Percentiles rank a stretch among this genome's conserved stretches.
Evolutionary conservation across 2,329 filamentous ascomycete species (phyloP).

Genomic region (Fonsecaea pugnacius): DNA sequence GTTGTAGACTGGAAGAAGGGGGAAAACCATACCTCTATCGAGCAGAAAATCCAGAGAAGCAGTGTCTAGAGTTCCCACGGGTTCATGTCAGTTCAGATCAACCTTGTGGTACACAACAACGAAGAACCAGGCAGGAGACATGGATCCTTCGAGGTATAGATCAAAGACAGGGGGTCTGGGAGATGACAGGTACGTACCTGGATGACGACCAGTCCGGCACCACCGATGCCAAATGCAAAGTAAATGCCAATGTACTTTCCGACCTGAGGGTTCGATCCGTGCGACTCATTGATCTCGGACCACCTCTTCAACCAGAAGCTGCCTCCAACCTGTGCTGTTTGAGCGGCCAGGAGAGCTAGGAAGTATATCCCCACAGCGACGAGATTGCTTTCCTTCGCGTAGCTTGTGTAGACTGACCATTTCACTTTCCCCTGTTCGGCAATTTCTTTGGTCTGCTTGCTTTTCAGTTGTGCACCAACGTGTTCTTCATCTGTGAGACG

Average conservation of each 20-base stretch:
- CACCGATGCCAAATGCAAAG: slow-evolving; percentile 89
- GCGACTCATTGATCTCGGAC: slow-evolving; percentile 76
- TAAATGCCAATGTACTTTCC: slow-evolving; percentile 95
- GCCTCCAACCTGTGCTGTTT: slow-evolving; percentile 79
- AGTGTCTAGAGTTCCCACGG: slow-evolving; percentile 59
- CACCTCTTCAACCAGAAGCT: slow-evolving; percentile 94
- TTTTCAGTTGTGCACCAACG: slow-evolving; percentile 65
- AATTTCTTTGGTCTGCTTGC: slow-evolving; percentile 84
- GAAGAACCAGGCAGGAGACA: not conserved
- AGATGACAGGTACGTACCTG: slow-evolving; percentile 54
- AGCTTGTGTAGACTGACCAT: slow-evolving; percentile 92
- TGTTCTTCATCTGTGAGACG: slow-evolving; percentile 79
- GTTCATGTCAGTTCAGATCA: slow-evolving; percentile 21
- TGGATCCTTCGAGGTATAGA: not conserved
- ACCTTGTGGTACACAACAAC: not conserved
- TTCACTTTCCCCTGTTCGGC: slow-evolving; percentile 96
- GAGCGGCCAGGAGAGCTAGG: slow-evolving; percentile 74
- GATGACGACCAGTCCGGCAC: slow-evolving; percentile 79
- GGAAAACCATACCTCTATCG: slow-evolving; percentile 74
- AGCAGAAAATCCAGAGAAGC: slow-evolving; percentile 99
- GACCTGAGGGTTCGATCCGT: slow-evolving; percentile 72
- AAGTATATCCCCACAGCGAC: slow-evolving; percentile 81
- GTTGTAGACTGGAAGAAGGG: not conserved
- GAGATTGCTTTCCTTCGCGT: slow-evolving; percentile 92
- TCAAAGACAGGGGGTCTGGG: not conserved